Evolutionary conservation across 352 stramenopile genomes (phyloP).

Genomic region (Globisporangium barbulae): DNA sequence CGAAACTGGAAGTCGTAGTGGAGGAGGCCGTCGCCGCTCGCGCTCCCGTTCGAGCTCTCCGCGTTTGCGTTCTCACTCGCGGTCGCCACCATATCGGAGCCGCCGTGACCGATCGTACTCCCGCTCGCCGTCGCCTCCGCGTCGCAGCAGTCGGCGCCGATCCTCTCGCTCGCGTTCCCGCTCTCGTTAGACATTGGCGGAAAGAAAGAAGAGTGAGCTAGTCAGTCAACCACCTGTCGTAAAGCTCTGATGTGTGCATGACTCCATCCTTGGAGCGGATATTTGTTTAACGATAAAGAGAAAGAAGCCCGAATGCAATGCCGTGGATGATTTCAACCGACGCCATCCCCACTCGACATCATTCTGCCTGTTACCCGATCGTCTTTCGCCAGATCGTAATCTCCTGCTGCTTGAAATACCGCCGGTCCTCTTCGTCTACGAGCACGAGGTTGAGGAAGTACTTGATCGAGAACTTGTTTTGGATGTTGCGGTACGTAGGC

Average conservation of each 20-base stretch:
- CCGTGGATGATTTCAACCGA: too few relatives aligned
- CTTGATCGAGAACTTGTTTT: constrained; percentile 92
- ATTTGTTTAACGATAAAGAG: constrained; percentile 2
- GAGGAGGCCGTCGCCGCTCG: constrained; percentile 12
- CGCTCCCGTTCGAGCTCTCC: constrained; percentile 19
- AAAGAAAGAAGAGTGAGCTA: neutral
- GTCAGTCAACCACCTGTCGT: neutral
- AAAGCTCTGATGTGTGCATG: neutral
- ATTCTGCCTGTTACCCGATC: constrained; percentile 25
- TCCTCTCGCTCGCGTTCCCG: constrained; percentile 17
- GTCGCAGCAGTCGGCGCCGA: neutral
- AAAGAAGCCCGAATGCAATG: neutral
- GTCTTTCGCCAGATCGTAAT: constrained; percentile 94
- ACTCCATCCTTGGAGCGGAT: neutral
- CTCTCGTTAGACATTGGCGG: constrained; percentile 7
- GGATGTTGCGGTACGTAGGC: constrained; percentile 86
- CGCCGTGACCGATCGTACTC: constrained; percentile 26
- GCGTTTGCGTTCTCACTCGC: constrained; percentile 31
- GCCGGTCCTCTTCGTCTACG: constrained; percentile 98
- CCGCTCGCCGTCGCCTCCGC: constrained; percentile 23
- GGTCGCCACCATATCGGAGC: constrained; percentile 27
- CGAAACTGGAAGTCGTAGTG: neutral
- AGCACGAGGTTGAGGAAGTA: constrained; percentile 99
- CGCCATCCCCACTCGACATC: neutral
- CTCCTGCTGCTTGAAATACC: constrained; percentile 99